Conservation (phyloP, 805 yeast genomes). For the Ogataea nakhonphanomensis region DNA sequence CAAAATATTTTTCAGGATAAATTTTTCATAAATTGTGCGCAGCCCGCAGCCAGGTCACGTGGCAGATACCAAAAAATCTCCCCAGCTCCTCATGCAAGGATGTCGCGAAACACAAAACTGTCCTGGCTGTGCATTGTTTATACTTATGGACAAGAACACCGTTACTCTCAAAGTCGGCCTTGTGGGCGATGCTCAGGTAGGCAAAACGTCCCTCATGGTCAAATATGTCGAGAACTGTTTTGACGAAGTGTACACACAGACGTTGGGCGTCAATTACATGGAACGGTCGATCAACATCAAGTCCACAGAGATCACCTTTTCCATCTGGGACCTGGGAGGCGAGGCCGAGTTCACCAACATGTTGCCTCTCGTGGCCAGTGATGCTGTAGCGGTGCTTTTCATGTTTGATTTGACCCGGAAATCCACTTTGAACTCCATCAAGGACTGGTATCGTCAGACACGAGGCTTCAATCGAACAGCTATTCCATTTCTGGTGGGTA, state of each 20-base stretch:
- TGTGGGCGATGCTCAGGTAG: constrained; percentile 94
- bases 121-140: constrained; percentile 12
- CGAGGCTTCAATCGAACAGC: constrained; percentile 88
- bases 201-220: constrained; percentile 94
- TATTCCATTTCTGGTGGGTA: constrained; percentile 87
- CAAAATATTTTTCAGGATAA: constrained; percentile 10
- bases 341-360: constrained; percentile 91
- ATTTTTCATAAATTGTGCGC: constrained; percentile 12
- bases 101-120: too few species aligned
- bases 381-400: constrained; percentile 86
- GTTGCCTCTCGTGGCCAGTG: constrained; percentile 89
- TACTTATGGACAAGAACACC: constrained; percentile 30
- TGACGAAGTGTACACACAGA: constrained; percentile 89
- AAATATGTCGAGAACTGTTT: constrained; percentile 94
- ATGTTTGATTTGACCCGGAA: constrained; percentile 88
- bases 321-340: constrained; percentile 96
- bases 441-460: constrained; percentile 93
- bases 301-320: constrained; percentile 83
- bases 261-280: constrained; percentile 93
- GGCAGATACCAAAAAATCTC: too few species aligned
- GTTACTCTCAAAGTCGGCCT: constrained; percentile 84
- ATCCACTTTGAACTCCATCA: constrained; percentile 79
- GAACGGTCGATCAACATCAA: constrained; percentile 82
- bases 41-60: constrained; percentile 7
- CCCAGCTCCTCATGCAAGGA: not conserved